Percentiles rank a stretch among this genome's conserved stretches.
Evolutionary conservation across 495 filamentous ascomycete genomes (phyloP).

Genomic region (Emericellopsis terricola): DNA sequence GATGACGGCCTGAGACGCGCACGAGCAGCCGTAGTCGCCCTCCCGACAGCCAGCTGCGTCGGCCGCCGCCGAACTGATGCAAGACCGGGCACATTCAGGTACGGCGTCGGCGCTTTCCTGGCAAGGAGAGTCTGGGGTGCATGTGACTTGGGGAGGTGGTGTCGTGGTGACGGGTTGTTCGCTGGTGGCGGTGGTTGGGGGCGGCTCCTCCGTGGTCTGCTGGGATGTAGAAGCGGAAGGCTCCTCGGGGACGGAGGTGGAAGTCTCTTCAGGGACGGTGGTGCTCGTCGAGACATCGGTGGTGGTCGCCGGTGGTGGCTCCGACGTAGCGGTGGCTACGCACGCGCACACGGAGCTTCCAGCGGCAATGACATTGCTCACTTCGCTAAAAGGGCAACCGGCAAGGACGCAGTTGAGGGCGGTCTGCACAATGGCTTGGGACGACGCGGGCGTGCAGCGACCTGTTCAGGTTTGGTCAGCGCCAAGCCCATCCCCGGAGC

Average conservation of each 20-base stretch:
- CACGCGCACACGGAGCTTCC: background rate
- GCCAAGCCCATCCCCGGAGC: too few species aligned
- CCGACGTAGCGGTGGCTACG: background rate
- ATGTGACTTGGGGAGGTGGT: too few species aligned
- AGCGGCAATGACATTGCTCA: too few species aligned
- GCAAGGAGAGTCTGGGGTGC: too few species aligned
- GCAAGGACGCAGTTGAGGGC: too few species aligned
- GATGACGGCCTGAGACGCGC: background rate
- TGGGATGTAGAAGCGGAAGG: too few species aligned
- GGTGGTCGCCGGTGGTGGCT: background rate
- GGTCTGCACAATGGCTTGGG: too few species aligned
- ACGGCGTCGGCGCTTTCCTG: constrained; percentile 1
- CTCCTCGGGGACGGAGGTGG: background rate
- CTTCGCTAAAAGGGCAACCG: too few species aligned
- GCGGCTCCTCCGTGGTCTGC: too few species aligned
- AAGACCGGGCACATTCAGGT: background rate
- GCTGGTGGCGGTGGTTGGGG: too few species aligned
- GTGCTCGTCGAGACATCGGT: background rate
- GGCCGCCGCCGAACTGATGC: constrained; percentile 2
- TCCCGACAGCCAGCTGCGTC: constrained; percentile 1
- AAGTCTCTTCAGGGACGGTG: background rate
- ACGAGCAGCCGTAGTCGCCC: constrained; percentile 3
- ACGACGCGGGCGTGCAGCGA: too few species aligned
- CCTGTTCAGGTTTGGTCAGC: too few species aligned
- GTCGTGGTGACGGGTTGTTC: background rate